Evolutionary conservation across 148 eudicot species (phyloP).

Genomic region (Heliamphora exappendiculata): DNA sequence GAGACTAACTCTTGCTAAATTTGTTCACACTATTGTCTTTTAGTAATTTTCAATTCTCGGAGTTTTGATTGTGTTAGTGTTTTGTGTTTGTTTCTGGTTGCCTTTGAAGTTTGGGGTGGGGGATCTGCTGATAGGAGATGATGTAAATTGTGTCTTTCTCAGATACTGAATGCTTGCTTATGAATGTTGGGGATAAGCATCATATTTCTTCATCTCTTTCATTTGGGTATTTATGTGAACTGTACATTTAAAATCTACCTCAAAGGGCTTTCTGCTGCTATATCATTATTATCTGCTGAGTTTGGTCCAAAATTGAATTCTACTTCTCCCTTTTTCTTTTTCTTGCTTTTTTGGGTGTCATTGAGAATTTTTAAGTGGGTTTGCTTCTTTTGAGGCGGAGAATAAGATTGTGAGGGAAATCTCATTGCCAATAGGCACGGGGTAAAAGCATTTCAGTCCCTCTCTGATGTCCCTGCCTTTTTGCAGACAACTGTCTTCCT

Average conservation of each 20-base stretch:
- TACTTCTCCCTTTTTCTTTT: background rate
- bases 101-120: background rate
- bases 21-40: background rate
- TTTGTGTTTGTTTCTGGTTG: background rate
- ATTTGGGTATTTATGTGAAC: background rate
- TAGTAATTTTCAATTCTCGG: background rate
- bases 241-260: conserved; percentile 5
- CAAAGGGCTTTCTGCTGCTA: background rate
- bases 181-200: background rate
- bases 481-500: no score
- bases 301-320: background rate
- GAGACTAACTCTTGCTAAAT: conserved; percentile 10
- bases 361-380: no score
- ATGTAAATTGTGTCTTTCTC: conserved; percentile 8
- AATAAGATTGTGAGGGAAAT: no score
- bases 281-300: background rate
- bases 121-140: conserved; percentile 4
- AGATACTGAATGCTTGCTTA: conserved; percentile 11
- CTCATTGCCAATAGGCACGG: no score
- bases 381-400: no score
- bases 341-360: background rate
- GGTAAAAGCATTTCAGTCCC: no score
- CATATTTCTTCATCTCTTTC: background rate
- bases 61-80: background rate
- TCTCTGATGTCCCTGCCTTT: no score